Percentiles rank a stretch among this genome's conserved stretches.
Evolutionary conservation across 257 asterid species (phyloP).

Genomic region (Jaltomata sinuosa): DNA sequence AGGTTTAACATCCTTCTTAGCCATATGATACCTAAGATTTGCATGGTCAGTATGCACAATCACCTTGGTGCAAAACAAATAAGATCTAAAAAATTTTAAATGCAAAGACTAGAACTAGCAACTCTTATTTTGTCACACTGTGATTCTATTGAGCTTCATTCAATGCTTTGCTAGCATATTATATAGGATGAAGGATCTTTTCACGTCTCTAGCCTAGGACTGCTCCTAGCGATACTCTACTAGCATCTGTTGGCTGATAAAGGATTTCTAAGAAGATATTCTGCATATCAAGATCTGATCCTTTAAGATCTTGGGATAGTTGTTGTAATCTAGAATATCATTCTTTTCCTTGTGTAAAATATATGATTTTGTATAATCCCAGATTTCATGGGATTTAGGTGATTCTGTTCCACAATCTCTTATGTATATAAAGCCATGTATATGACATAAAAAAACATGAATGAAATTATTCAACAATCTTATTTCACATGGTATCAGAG

Average conservation of each 20-base stretch:
- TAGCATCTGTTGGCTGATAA: background rate
- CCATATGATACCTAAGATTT: too few relatives aligned
- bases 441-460: background rate
- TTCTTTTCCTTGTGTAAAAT: background rate
- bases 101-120: too few relatives aligned
- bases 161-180: too few relatives aligned
- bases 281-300: background rate
- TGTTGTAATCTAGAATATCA: background rate
- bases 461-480: background rate
- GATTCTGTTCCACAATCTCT: background rate
- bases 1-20: too few relatives aligned
- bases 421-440: background rate
- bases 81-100: too few relatives aligned
- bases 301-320: background rate
- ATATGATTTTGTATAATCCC: background rate
- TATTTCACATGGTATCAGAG: background rate
- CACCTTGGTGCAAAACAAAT: too few relatives aligned
- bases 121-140: too few relatives aligned
- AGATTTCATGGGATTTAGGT: background rate
- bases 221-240: too few relatives aligned
- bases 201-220: too few relatives aligned
- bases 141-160: too few relatives aligned
- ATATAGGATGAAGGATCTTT: too few relatives aligned
- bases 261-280: background rate
- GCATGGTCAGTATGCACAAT: too few relatives aligned